Evolutionary conservation across 371 early-diverging fungal genomes (phyloP).

Genomic region (Nematocida major): DNA sequence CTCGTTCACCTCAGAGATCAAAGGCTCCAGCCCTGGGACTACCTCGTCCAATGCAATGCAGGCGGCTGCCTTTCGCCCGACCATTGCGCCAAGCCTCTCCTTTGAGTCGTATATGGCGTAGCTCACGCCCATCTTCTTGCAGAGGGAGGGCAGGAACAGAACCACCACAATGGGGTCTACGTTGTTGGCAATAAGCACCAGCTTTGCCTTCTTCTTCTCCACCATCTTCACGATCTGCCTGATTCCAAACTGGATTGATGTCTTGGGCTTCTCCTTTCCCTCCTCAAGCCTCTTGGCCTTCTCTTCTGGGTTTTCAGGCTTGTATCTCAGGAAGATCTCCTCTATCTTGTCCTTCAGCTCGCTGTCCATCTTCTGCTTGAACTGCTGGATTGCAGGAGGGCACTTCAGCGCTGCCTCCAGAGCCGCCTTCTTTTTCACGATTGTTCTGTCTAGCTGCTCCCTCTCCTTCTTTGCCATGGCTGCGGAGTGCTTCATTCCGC

Average conservation of each 20-base stretch:
- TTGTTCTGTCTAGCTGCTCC: conserved; percentile 44
- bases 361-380: conserved; percentile 85
- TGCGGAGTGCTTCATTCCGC: conserved; percentile 21
- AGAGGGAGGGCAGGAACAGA: conserved; percentile 94
- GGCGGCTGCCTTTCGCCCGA: conserved; percentile 96
- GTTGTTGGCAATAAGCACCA: conserved; percentile 95
- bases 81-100: conserved; percentile 87
- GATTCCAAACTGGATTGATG: conserved; percentile 91
- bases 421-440: conserved; percentile 67
- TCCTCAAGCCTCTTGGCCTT: conserved; percentile 82
- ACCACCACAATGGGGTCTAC: conserved; percentile 98
- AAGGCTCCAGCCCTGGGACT: conserved; percentile 78
- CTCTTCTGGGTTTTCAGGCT: conserved; percentile 88
- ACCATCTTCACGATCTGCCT: conserved; percentile 95
- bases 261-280: conserved; percentile 77
- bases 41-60: conserved; percentile 86
- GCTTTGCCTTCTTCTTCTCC: conserved; percentile 91
- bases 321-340: conserved; percentile 89
- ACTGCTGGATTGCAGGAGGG: conserved; percentile 97
- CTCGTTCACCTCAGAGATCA: conserved; percentile 64
- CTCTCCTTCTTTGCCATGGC: conserved; percentile 33
- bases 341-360: conserved; percentile 78
- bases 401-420: conserved; percentile 93
- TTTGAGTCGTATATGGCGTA: conserved; percentile 96
- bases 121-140: conserved; percentile 98